Evolutionary conservation across 2,329 filamentous ascomycete genomes (phyloP).

Genomic region (Phoma sp.): DNA sequence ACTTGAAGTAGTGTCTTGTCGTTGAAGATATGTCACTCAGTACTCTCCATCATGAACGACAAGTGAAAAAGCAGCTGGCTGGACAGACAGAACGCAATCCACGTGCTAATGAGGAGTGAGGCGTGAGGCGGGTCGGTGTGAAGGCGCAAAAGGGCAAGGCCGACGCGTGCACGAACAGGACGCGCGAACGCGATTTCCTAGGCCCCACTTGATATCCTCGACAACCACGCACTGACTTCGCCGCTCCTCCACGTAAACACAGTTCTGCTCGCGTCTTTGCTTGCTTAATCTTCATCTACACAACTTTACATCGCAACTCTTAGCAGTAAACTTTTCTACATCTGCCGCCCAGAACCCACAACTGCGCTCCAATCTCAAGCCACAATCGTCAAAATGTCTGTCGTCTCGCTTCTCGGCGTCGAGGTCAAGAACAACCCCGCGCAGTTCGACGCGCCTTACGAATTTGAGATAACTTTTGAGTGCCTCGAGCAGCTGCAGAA

Average conservation of each 20-base stretch:
- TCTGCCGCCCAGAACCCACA: neutral
- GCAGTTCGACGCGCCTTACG: slow-evolving; percentile 88
- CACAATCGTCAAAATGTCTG: slow-evolving; percentile 74
- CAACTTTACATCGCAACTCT: neutral
- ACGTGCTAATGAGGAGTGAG: neutral
- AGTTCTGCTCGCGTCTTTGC: slow-evolving; percentile 3
- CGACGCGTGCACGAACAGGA: slow-evolving; percentile 12
- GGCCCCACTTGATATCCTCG: slow-evolving; percentile 3
- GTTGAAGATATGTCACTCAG: too few relatives aligned
- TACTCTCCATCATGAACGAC: too few relatives aligned
- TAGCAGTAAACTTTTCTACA: neutral
- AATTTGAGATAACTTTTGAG: slow-evolving; percentile 99
- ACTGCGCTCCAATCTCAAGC: slow-evolving; percentile 7
- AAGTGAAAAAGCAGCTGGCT: too few relatives aligned
- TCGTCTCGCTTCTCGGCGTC: slow-evolving; percentile 94
- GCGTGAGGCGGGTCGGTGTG: neutral
- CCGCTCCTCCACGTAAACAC: slow-evolving; percentile 12
- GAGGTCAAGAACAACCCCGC: slow-evolving; percentile 98
- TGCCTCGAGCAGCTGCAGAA: slow-evolving; percentile 94
- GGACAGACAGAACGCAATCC: neutral
- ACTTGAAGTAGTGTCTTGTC: too few relatives aligned
- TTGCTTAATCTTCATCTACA: slow-evolving; percentile 3
- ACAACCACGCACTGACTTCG: slow-evolving; percentile 17
- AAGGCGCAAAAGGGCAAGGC: neutral
- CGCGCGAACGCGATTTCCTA: slow-evolving; percentile 12